Percentiles rank a stretch among this genome's conserved stretches.
phyloP scores from a whole-genome alignment of 441 rosid genomes.

The Corymbia calophylla region DNA sequence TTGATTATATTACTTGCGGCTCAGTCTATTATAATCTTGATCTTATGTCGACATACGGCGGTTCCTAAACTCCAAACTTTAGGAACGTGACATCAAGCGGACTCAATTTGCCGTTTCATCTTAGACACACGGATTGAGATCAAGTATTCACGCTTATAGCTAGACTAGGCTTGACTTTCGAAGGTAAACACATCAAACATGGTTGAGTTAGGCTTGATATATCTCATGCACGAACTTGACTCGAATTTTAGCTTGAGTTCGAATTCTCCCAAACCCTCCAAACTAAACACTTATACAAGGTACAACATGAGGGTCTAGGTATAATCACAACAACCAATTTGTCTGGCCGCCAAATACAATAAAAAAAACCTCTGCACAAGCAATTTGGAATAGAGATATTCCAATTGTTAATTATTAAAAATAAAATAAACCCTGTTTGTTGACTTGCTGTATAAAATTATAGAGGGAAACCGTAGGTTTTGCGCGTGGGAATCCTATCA shows the following conservation, averaged over 20 bases:
- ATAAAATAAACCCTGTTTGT: background rate
- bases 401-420: background rate
- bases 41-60: background rate
- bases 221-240: background rate
- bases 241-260: background rate
- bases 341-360: background rate
- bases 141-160: background rate
- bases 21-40: background rate
- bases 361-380: background rate
- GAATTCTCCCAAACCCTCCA: background rate
- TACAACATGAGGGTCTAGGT: background rate
- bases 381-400: background rate
- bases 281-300: background rate
- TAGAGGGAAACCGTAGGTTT: background rate
- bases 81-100: background rate
- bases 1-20: background rate
- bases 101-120: background rate
- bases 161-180: background rate
- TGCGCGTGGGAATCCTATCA: background rate
- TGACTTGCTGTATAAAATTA: background rate
- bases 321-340: background rate
- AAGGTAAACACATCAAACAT: background rate
- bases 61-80: background rate
- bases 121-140: background rate
- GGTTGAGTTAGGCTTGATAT: background rate